Evolutionary conservation across 495 filamentous ascomycete species (phyloP), one percentile per base, ranked within the genome.

Genomic region (Neurospora africana): DNA sequence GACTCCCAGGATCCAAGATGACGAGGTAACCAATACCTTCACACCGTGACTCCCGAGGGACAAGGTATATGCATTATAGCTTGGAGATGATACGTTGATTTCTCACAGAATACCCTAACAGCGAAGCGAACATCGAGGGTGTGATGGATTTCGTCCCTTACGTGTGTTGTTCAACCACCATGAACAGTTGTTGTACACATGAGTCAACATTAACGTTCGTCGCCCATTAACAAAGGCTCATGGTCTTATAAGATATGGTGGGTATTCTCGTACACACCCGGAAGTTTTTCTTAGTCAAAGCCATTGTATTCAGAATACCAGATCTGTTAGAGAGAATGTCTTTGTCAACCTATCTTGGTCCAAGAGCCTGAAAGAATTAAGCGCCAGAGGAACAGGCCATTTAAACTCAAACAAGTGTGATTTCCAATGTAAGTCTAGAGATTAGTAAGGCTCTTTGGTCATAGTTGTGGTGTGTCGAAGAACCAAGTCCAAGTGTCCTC

Each of bases 351-450:
- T 23, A 2, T 15, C 23, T 58, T 15, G 27, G 21, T 27, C 5
- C 21, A 27, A 27, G 21, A 27, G 5, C 11, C 0, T 4, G 21
- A 27, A 53, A 7, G 21, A 6, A 27, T 27, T 1, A 27, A 27
- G 21, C 4, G 23, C 5, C 21, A 30, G 23, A 53, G 0, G 10
- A 53, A 5, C 21, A 53, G 44, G 4, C 4, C 21, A 23, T 23
- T 4, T 23, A 6, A 11, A 21, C n/a, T 2, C 0, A 21, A 0
- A 21, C 3, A 47, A 47, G n/a, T 0, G 0, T 0, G 3, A 4
- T 47, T 8, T 0, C 10, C 21, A 0, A 53, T 2, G 44, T 23
- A n/a, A n/a, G n/a, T n/a, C n/a, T n/a, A 13, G 10, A 53, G 10
- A 10, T 2, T 13, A 13, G 0, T 23, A 23, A 23, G 9, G n/a